phyloP scores from a whole-genome alignment of 805 yeast species.

The Kurtzmaniella cleridarum region DNA sequence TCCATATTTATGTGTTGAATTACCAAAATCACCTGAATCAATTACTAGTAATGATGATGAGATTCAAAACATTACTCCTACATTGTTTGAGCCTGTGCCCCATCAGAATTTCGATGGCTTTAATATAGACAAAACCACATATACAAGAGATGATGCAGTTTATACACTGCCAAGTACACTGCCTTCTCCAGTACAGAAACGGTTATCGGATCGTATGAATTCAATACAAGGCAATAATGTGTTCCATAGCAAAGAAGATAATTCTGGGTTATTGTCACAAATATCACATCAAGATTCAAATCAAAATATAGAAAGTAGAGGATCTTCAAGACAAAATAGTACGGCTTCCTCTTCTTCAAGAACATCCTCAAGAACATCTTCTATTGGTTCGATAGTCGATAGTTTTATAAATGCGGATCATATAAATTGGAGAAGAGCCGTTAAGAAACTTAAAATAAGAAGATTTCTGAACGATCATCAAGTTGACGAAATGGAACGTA shows the following conservation, averaged over 20 bases:
- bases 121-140: neutral
- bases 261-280: neutral
- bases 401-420: slow-evolving; percentile 20
- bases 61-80: neutral
- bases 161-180: slow-evolving; percentile 1
- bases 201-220: neutral
- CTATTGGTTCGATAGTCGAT: slow-evolving; percentile 28
- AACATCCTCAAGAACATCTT: slow-evolving; percentile 25
- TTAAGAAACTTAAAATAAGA: slow-evolving; percentile 26
- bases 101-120: neutral
- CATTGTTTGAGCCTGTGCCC: slow-evolving; percentile 1
- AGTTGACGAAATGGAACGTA: neutral
- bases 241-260: too few relatives aligned
- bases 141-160: neutral
- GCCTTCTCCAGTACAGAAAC: slow-evolving; percentile 1
- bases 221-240: neutral
- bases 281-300: neutral
- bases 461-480: slow-evolving; percentile 20
- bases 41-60: neutral
- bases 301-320: neutral
- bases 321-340: slow-evolving; percentile 5
- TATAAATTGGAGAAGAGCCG: slow-evolving; percentile 21
- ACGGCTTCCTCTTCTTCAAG: slow-evolving; percentile 10
- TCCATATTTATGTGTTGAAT: slow-evolving; percentile 7
- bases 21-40: slow-evolving; percentile 4